Evolutionary conservation across 768 basidiomycete genomes (phyloP).

Genomic region (Piloderma croceum): DNA sequence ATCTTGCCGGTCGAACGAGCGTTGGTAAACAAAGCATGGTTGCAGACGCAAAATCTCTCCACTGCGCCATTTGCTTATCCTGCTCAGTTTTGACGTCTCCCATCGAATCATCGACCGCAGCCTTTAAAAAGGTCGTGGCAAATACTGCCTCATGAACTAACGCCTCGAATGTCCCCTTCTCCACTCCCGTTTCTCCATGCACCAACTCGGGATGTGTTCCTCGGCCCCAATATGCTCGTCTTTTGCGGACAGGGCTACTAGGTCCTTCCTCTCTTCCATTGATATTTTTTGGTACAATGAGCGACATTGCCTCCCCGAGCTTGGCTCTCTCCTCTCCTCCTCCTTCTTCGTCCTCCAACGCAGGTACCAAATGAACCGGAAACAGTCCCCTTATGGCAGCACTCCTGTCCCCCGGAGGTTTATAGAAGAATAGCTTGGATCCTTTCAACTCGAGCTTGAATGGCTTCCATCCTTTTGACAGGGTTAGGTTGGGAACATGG

Average conservation of each 20-base stretch:
- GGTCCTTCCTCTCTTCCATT: conserved; percentile 18
- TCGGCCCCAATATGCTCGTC: conserved; percentile 74
- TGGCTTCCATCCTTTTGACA: conserved; percentile 78
- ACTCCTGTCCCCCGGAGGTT: conserved; percentile 66
- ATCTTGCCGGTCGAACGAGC: conserved; percentile 46
- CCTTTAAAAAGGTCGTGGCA: conserved; percentile 61
- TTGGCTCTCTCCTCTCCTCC: conserved; percentile 12
- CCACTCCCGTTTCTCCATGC: conserved; percentile 35
- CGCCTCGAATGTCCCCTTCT: conserved; percentile 72
- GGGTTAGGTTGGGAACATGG: conserved; percentile 25
- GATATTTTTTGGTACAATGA: too few relatives aligned
- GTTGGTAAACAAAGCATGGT: conserved; percentile 57
- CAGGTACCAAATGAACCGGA: conserved; percentile 55
- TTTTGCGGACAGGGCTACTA: conserved; percentile 41
- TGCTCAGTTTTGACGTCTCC: conserved; percentile 1
- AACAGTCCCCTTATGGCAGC: conserved; percentile 70
- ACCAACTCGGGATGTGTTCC: conserved; percentile 67
- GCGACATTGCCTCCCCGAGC: conserved; percentile 24
- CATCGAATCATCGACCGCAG: too few relatives aligned
- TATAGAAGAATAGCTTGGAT: conserved; percentile 81
- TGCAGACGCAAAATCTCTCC: conserved; percentile 61
- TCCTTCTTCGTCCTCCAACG: conserved; percentile 46
- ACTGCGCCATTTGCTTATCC: conserved; percentile 29
- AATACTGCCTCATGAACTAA: conserved; percentile 79
- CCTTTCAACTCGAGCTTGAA: conserved; percentile 82